Evolutionary conservation across 2,329 filamentous ascomycete species (phyloP).

Genomic region (Scedosporium minutisporum): DNA sequence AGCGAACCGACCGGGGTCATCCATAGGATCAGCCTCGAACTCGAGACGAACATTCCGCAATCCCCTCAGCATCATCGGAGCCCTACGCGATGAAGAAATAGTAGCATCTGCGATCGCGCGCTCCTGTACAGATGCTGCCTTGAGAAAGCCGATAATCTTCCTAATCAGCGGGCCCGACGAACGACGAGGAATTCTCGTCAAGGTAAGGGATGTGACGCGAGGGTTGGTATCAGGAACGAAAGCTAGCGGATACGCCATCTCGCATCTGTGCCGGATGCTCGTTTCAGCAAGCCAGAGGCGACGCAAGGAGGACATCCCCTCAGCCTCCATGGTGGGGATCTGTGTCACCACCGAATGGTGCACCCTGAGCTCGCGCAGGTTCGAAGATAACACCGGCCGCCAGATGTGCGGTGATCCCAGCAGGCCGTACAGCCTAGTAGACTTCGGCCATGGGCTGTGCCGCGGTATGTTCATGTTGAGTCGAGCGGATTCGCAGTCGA

Average conservation of each 20-base stretch:
- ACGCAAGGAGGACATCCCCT: conserved; percentile 24
- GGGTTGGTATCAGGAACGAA: conserved; percentile 49
- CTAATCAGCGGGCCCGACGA: conserved; percentile 40
- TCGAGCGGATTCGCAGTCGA: conserved; percentile 24
- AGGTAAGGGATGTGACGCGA: conserved; percentile 39
- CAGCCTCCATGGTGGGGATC: conserved; percentile 33
- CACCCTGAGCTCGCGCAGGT: conserved; percentile 41
- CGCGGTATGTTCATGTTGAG: conserved; percentile 1
- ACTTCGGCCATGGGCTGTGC: conserved; percentile 21
- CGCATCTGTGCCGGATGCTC: conserved; percentile 29
- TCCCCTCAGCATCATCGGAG: conserved; percentile 35
- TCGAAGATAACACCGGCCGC: conserved; percentile 42
- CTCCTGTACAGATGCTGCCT: conserved; percentile 38
- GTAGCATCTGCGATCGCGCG: conserved; percentile 26
- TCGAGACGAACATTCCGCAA: conserved; percentile 46
- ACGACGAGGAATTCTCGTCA: conserved; percentile 44
- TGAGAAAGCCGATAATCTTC: conserved; percentile 38
- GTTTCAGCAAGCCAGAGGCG: conserved; percentile 35
- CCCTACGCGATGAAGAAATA: conserved; percentile 18
- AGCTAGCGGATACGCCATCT: conserved; percentile 34
- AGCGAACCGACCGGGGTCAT: conserved; percentile 22
- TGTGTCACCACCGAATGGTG: conserved; percentile 53
- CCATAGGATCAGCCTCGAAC: conserved; percentile 34
- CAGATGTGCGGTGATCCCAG: conserved; percentile 37
- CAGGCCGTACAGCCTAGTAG: conserved; percentile 29